Percentiles rank a stretch among this genome's conserved stretches.
Evolutionary conservation across 306 rosid species (phyloP).

Genomic region (Medicago lupulina): DNA sequence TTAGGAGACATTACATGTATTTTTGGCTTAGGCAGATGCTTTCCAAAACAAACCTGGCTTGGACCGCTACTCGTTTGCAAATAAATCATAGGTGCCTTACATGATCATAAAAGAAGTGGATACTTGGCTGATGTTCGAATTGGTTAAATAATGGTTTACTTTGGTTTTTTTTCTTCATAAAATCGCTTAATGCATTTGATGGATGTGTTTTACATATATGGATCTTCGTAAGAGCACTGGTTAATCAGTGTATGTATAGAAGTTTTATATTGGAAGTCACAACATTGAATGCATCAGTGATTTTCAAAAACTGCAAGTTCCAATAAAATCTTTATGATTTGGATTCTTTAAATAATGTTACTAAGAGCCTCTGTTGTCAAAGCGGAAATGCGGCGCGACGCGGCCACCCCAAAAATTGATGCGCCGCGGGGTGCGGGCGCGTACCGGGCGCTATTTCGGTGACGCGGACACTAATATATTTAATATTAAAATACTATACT

Average conservation of each 20-base stretch:
- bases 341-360: neutral
- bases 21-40: conserved; percentile 17
- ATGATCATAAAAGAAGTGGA: conserved; percentile 28
- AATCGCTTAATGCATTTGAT: conserved; percentile 25
- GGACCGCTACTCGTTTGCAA: conserved; percentile 34
- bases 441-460: too few species aligned
- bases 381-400: too few species aligned
- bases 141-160: conserved; percentile 8
- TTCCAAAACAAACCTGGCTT: conserved; percentile 22
- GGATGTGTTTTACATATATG: neutral
- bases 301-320: neutral
- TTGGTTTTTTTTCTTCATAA: neutral
- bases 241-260: conserved; percentile 1
- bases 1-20: too few species aligned
- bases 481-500: too few species aligned
- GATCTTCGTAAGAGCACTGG: neutral
- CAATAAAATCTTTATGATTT: neutral
- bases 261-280: neutral
- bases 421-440: too few species aligned
- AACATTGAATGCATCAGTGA: neutral
- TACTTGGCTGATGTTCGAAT: conserved; percentile 15
- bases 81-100: conserved; percentile 24
- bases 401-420: too few species aligned
- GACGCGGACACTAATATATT: too few species aligned
- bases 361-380: too few species aligned